Evolutionary conservation across 495 filamentous ascomycete species (phyloP), one percentile per base, ranked within the genome.

Genomic region (Trichoderma erinaceum): DNA sequence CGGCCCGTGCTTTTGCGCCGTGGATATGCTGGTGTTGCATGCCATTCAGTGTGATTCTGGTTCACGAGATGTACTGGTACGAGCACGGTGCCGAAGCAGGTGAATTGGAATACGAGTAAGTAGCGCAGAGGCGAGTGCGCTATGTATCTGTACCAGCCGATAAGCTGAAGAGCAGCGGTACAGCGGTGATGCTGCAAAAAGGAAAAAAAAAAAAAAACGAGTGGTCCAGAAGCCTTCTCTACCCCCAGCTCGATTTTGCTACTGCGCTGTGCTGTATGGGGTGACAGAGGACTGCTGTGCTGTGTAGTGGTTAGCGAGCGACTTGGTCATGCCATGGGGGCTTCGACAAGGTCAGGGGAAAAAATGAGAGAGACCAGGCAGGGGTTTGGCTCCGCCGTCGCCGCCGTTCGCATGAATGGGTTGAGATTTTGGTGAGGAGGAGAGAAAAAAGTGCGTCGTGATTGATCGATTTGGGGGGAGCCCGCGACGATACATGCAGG

Each of bases 401-500:
- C 56, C 56, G 56, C 56, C 23, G 56, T 61, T 61, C 56, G 56
- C 56, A 61, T 61, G 23, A 61, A 61, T 61, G 56, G 56, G 56
- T 21, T 15, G 16, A 32, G 12, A 29, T 13, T 61, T 7, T 27
- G 23, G 56, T 3, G 44, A 48, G n/a, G 44, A n/a, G 44, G 44
- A 48, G 44, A 18, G 29, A 48, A 48, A 48, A 48, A n/a, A 48
- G 44, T 15, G 44, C 29, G 56, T 11, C 29, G 48, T 61, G 56
- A 13, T 61, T 61, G 56, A 61, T 12, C 29, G 27, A 61, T 23
- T 52, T 7, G 56, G 27, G 56, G 56, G 25, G 12, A 25, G 23
- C 56, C 2, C 10, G 56, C 3, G 56, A 23, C 25, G 56, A 25
- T 61, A 61, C 56, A 29, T 61, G 56, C 48, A 52, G 48, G 35